Conservation (phyloP, 495 filamentous ascomycete genomes). For the Penicillium daleae region DNA sequence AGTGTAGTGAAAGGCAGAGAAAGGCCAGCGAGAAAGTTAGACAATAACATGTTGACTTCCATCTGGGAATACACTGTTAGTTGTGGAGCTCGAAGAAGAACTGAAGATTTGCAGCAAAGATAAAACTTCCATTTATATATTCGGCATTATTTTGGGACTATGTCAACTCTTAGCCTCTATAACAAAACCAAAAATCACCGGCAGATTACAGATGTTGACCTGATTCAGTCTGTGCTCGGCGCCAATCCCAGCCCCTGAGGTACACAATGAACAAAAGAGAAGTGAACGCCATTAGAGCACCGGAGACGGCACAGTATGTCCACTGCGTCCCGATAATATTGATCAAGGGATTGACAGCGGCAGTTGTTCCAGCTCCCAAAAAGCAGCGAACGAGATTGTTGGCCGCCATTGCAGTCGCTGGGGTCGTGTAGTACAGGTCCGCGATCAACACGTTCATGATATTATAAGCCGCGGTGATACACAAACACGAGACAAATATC, state of each 20-base stretch:
- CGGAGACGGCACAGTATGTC: slow-evolving; percentile 28
- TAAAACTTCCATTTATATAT: neutral
- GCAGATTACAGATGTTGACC: neutral
- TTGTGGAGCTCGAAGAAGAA: too few relatives aligned
- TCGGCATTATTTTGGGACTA: neutral
- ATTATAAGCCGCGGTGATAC: slow-evolving; percentile 58
- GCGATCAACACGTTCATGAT: slow-evolving; percentile 49
- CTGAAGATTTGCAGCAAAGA: neutral
- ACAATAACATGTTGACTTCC: neutral
- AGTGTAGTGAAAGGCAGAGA: neutral
- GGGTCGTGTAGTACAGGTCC: slow-evolving; percentile 62
- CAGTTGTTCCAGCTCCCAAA: slow-evolving; percentile 65
- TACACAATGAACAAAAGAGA: slow-evolving; percentile 30
- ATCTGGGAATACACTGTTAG: too few relatives aligned
- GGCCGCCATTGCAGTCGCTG: slow-evolving; percentile 67
- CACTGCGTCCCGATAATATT: slow-evolving; percentile 15
- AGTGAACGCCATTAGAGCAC: slow-evolving; percentile 12
- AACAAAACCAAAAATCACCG: neutral
- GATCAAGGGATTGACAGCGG: slow-evolving; percentile 62
- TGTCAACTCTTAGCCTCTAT: neutral
- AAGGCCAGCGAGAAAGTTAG: neutral
- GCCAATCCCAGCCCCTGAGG: slow-evolving; percentile 17
- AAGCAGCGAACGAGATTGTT: slow-evolving; percentile 72
- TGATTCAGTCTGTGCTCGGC: slow-evolving; percentile 8
- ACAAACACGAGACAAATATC: slow-evolving; percentile 56